Evolutionary conservation across 305 asterid genomes (phyloP).

Genomic region (Fraxinus paxiana): DNA sequence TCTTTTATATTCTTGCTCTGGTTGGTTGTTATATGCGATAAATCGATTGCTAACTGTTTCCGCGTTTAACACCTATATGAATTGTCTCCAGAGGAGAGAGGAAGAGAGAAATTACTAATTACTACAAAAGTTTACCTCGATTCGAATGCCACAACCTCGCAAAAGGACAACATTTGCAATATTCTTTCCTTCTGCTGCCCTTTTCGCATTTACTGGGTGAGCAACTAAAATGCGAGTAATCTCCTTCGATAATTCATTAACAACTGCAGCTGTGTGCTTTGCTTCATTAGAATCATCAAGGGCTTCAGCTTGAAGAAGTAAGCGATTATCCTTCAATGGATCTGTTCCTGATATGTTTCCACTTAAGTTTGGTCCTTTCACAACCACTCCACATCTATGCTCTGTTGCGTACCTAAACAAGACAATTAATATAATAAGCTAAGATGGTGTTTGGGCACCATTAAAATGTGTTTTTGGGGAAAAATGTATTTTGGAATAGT

Average conservation of each 20-base stretch:
- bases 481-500: too few species aligned
- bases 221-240: slow-evolving; percentile 68
- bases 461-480: too few species aligned
- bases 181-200: slow-evolving; percentile 78
- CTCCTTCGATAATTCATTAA: slow-evolving; percentile 78
- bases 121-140: slow-evolving; percentile 54
- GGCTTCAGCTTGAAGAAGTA: slow-evolving; percentile 70
- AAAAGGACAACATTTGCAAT: slow-evolving; percentile 81
- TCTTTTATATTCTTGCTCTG: neutral
- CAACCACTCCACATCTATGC: slow-evolving; percentile 99
- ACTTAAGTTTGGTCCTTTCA: slow-evolving; percentile 89
- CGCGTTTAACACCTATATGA: neutral
- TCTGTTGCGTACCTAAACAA: slow-evolving; percentile 83
- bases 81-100: slow-evolving; percentile 4
- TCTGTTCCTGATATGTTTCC: slow-evolving; percentile 96
- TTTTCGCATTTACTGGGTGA: slow-evolving; percentile 67
- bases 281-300: slow-evolving; percentile 87
- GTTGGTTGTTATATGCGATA: neutral
- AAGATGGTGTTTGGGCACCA: neutral
- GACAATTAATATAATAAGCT: slow-evolving; percentile 3
- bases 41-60: neutral
- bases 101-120: neutral
- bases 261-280: slow-evolving; percentile 70
- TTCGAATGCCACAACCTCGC: slow-evolving; percentile 94
- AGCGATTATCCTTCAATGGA: slow-evolving; percentile 85